phyloP scores from a whole-genome alignment of 176 grass and related monocot genomes.

The Microstegium vimineum region DNA sequence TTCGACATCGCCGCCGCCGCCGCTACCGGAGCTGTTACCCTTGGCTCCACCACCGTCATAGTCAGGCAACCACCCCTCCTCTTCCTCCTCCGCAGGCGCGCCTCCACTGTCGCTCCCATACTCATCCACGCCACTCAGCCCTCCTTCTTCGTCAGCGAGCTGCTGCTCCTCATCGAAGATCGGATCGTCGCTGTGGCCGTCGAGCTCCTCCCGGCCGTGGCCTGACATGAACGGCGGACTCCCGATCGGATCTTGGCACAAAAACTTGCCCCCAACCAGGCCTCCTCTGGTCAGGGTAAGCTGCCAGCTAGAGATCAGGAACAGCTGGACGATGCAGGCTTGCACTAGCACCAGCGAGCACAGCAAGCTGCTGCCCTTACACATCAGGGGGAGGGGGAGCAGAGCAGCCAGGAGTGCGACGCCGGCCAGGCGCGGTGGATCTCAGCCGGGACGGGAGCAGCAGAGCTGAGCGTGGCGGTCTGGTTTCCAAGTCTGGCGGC shows the following conservation, averaged over 20 bases:
- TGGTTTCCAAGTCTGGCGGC: too few species aligned
- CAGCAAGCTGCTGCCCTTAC: not conserved
- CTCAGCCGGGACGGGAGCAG: too few species aligned
- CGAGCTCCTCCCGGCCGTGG: not conserved
- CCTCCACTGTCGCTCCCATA: not conserved
- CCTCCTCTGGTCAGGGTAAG: not conserved
- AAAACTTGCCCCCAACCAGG: not conserved
- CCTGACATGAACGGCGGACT: not conserved
- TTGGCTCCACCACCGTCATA: not conserved
- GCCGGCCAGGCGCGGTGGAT: too few species aligned
- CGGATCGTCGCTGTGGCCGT: not conserved
- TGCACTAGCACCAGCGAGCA: slow-evolving; percentile 1
- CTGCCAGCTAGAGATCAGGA: not conserved
- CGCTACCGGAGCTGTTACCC: not conserved
- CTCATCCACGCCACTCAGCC: not conserved
- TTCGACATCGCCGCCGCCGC: not conserved
- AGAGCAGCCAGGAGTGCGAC: too few species aligned
- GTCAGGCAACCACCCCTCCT: not conserved
- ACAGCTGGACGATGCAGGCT: not conserved
- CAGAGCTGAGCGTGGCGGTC: too few species aligned
- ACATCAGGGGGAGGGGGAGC: too few species aligned
- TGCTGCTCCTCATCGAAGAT: not conserved
- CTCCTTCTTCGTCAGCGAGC: not conserved
- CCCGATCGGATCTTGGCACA: slow-evolving; percentile 20
- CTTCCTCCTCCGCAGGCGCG: not conserved